Evolutionary conservation across 148 eudicot genomes (phyloP).

Genomic region (Amaranthus cruentus): DNA sequence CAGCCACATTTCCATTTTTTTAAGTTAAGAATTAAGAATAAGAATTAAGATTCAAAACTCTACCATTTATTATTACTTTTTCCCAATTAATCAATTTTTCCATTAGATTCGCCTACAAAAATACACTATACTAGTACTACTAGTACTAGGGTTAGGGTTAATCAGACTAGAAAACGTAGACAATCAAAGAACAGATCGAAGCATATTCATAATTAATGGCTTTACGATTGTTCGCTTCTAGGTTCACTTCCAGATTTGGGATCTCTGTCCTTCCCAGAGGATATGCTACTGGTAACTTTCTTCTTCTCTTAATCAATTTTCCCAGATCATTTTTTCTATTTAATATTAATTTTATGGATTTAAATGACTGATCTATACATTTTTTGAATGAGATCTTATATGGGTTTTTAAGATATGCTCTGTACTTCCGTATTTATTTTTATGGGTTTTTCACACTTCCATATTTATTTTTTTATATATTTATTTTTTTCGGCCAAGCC

Average conservation of each 20-base stretch:
- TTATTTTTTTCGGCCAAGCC: not conserved
- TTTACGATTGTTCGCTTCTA: constrained; percentile 56
- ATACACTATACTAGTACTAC: not conserved
- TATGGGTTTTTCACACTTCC: not conserved
- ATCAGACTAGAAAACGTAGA: not conserved
- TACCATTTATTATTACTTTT: too few relatives aligned
- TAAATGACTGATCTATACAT: constrained; percentile 1
- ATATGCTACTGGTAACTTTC: constrained; percentile 51
- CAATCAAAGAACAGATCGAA: not conserved
- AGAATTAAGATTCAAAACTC: too few relatives aligned
- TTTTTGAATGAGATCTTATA: constrained; percentile 13
- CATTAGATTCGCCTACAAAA: constrained; percentile 5
- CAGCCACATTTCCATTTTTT: constrained; percentile 1
- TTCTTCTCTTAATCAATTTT: too few relatives aligned
- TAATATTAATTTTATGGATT: not conserved
- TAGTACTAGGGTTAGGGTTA: too few relatives aligned
- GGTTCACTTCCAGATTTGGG: constrained; percentile 53
- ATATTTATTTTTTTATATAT: not conserved
- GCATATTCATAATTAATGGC: constrained; percentile 31
- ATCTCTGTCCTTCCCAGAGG: constrained; percentile 47
- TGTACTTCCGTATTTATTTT: not conserved
- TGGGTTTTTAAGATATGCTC: constrained; percentile 17
- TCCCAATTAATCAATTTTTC: not conserved
- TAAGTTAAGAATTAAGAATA: too few relatives aligned
- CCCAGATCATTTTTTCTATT: not conserved